Evolutionary conservation across 2,329 filamentous ascomycete genomes (phyloP).

Genomic region (Microdochium bolleyi): DNA sequence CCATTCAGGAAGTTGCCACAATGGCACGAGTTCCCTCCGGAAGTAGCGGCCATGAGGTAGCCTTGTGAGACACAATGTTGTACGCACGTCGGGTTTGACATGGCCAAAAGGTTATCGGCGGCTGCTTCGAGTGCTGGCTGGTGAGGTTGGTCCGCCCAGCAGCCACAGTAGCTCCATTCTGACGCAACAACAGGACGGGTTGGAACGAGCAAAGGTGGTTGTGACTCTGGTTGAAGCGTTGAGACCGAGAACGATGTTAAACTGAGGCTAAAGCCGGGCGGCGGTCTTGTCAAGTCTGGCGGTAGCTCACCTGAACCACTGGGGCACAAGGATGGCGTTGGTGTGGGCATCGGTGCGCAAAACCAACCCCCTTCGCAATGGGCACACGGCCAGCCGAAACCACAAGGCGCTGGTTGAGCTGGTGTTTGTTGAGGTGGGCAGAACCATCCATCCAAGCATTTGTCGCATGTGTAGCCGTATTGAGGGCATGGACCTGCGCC

Average conservation of each 20-base stretch:
- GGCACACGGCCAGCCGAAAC: conserved; percentile 26
- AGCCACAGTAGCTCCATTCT: conserved; percentile 20
- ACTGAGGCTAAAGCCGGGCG: background rate
- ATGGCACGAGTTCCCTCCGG: conserved; percentile 39
- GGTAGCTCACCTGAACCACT: background rate
- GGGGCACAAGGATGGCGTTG: background rate
- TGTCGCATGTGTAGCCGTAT: conserved; percentile 24
- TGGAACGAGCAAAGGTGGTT: conserved; percentile 8
- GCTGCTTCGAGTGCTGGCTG: conserved; percentile 11
- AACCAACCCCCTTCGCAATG: conserved; percentile 28
- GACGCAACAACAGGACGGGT: conserved; percentile 9
- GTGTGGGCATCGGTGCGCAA: conserved; percentile 19
- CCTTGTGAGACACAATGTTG: conserved; percentile 36
- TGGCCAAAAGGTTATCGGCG: conserved; percentile 10
- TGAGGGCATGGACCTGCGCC: conserved; percentile 23
- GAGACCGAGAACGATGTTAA: background rate
- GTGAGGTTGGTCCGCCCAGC: conserved; percentile 16
- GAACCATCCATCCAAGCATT: conserved; percentile 26
- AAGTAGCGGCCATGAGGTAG: conserved; percentile 38
- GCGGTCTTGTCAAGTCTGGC: conserved; percentile 1
- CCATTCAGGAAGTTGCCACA: conserved; percentile 33
- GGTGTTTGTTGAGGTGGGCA: conserved; percentile 25
- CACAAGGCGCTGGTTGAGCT: conserved; percentile 23
- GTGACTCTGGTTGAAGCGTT: conserved; percentile 2
- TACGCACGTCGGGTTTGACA: conserved; percentile 28